Base-by-base conservation (phyloP, 169 alveolate genomes). In the Plasmodium adleri region DNA sequence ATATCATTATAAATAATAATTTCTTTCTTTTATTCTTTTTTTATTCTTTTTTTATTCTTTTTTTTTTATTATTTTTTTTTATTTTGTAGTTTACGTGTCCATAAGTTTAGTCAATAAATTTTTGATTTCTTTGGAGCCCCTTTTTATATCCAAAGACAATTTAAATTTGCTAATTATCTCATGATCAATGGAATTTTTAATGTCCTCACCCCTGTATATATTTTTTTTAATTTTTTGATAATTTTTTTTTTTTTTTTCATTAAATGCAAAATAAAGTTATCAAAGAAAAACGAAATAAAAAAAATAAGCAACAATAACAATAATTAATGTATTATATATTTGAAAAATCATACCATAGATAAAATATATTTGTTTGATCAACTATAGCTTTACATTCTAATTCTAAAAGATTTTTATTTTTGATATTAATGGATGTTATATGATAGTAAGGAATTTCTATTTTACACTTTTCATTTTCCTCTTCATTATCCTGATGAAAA, bases 371-470 rank as follows among this genome's bases (percentile, higher is more conserved):
- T 52, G 91, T 85, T 67, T 85, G 87, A 28, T 85, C 86, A 43
- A 72, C 83, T 13, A 71, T 70, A 9, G 87, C 68, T 85, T 85
- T 85, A 66, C 91, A 85, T 24, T 85, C 80, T 62, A 85, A 17
- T 10, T 15, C 28, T 39, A 85, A 60, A 12, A 72, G 12, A 39
- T 28, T 59, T 58, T 71, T 71, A 13, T 50, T 63, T 50, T 85
- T 73, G 20, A 60, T 70, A 28, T 68, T 13, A 39, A 59, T 52
- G 22, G 85, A 70, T n/a, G 71, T 24, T 49, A 85, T 60, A 52
- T 85, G 91, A 39, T 85, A 85, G 54, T 85, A 85, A 1, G 91
- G 91, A 32, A 85, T 62, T 50, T 85, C 91, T 49, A 85, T 70
- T 71, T 85, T 85, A 45, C 87, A 85, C 60, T 68, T 85, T 85